phyloP scores from a whole-genome alignment of 2,329 filamentous ascomycete species.

The Phaeophleospora eucalypticola region DNA sequence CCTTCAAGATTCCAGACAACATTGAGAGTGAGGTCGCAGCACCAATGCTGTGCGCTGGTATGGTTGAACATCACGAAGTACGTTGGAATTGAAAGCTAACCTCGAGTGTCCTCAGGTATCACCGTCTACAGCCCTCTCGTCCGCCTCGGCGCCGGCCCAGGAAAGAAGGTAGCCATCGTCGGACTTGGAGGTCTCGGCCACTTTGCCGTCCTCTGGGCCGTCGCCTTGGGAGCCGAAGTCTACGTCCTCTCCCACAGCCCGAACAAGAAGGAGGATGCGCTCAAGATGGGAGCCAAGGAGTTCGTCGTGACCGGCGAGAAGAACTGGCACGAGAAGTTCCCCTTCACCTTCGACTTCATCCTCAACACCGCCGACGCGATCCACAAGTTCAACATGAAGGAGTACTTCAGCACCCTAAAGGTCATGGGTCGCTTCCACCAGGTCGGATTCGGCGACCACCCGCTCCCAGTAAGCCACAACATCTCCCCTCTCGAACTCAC shows the following conservation, averaged over 20 bases:
- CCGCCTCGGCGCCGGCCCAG: slow-evolving; percentile 68
- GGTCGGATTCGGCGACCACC: slow-evolving; percentile 73
- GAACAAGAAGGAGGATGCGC: slow-evolving; percentile 57
- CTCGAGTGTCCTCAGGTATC: no score
- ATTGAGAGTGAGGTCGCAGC: slow-evolving; percentile 60
- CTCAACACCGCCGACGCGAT: slow-evolving; percentile 69
- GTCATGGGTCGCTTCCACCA: slow-evolving; percentile 77
- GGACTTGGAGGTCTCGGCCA: slow-evolving; percentile 57
- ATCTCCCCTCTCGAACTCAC: slow-evolving; percentile 74
- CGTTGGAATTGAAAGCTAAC: no score
- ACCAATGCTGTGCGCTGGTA: slow-evolving; percentile 73
- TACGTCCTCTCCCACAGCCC: slow-evolving; percentile 59
- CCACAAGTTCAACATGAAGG: slow-evolving; percentile 58
- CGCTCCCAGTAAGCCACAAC: slow-evolving; percentile 64
- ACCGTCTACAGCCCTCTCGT: slow-evolving; percentile 76
- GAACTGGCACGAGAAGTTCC: slow-evolving; percentile 54
- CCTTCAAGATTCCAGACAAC: slow-evolving; percentile 70
- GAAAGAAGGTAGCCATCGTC: slow-evolving; percentile 73
- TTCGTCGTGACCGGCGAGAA: slow-evolving; percentile 57
- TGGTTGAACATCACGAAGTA: no score
- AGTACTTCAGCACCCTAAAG: slow-evolving; percentile 76
- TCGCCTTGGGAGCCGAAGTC: slow-evolving; percentile 57
- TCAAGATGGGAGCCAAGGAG: slow-evolving; percentile 57
- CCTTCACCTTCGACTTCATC: slow-evolving; percentile 68
- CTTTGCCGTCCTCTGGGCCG: slow-evolving; percentile 47